Conservation (phyloP, 768 basidiomycete genomes). For the Clitopilus passeckerianus region DNA sequence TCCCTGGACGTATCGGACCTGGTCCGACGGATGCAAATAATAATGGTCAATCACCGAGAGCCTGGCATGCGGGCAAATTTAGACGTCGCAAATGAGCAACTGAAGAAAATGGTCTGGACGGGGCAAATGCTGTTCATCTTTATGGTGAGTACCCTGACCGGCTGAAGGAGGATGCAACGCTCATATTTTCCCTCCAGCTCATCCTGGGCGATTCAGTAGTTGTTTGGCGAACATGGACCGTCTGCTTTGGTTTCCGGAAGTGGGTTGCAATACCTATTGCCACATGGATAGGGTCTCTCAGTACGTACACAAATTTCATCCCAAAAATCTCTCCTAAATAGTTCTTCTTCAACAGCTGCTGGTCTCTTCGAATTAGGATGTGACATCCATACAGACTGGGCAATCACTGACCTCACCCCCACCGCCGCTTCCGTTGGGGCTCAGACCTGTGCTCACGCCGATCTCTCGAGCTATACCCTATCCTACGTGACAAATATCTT, state of each 20-base stretch:
- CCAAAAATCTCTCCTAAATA: too few species aligned
- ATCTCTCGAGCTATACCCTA: constrained; percentile 22
- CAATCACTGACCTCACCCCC: constrained; percentile 15
- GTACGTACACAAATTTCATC: constrained; percentile 8
- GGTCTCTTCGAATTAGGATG: constrained; percentile 24
- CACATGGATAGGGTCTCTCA: constrained; percentile 21
- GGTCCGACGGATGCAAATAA: constrained; percentile 19
- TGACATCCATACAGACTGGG: constrained; percentile 19
- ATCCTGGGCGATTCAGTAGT: constrained; percentile 25
- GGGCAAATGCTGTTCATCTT: constrained; percentile 25
- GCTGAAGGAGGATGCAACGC: not conserved
- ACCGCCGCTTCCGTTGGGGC: constrained; percentile 20
- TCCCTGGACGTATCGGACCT: constrained; percentile 22
- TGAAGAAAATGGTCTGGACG: constrained; percentile 20
- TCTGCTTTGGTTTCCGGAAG: constrained; percentile 13
- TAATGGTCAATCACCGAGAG: constrained; percentile 16
- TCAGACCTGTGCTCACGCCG: constrained; percentile 17
- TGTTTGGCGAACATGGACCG: constrained; percentile 22
- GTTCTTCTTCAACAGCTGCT: constrained; percentile 11
- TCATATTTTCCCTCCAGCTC: constrained; percentile 8
- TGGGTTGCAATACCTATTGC: constrained; percentile 15
- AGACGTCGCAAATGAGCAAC: constrained; percentile 13
- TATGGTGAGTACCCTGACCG: constrained; percentile 12
- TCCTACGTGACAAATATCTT: constrained; percentile 24
- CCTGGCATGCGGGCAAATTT: constrained; percentile 13